phyloP scores from a whole-genome alignment of 2,329 filamentous ascomycete species.

The Stemphylium lycopersici region DNA sequence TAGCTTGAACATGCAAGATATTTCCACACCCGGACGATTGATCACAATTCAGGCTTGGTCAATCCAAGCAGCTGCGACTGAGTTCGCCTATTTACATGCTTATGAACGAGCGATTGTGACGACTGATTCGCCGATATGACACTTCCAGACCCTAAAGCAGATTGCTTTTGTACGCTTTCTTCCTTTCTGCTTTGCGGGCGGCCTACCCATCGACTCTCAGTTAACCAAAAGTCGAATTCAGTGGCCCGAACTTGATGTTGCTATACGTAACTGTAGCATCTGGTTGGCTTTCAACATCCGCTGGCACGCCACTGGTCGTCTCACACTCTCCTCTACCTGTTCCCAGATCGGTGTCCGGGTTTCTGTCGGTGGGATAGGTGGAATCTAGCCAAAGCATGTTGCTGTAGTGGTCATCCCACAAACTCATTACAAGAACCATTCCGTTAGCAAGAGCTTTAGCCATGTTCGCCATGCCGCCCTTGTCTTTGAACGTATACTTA shows the following conservation, averaged over 20 bases:
- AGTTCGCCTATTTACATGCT: background rate
- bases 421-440: slow-evolving; percentile 68
- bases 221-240: slow-evolving; percentile 37
- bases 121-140: background rate
- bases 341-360: slow-evolving; percentile 33
- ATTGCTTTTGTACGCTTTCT: background rate
- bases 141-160: background rate
- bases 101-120: background rate
- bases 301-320: slow-evolving; percentile 36
- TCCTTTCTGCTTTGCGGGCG: background rate
- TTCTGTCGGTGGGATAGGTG: slow-evolving; percentile 59
- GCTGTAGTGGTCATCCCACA: slow-evolving; percentile 68
- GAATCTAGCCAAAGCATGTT: slow-evolving; percentile 79
- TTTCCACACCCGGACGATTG: no score
- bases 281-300: slow-evolving; percentile 32
- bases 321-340: slow-evolving; percentile 39
- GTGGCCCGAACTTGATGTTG: slow-evolving; percentile 41
- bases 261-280: slow-evolving; percentile 34
- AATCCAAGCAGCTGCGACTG: background rate
- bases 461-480: slow-evolving; percentile 64
- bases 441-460: slow-evolving; percentile 60
- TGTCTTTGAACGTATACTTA: slow-evolving; percentile 57
- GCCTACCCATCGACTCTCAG: background rate
- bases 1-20: no score
- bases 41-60: no score